Percentiles rank a stretch among this genome's conserved stretches.
Evolutionary conservation across 345 rosid genomes (phyloP).

Genomic region (Diplotaxis tenuifolia): DNA sequence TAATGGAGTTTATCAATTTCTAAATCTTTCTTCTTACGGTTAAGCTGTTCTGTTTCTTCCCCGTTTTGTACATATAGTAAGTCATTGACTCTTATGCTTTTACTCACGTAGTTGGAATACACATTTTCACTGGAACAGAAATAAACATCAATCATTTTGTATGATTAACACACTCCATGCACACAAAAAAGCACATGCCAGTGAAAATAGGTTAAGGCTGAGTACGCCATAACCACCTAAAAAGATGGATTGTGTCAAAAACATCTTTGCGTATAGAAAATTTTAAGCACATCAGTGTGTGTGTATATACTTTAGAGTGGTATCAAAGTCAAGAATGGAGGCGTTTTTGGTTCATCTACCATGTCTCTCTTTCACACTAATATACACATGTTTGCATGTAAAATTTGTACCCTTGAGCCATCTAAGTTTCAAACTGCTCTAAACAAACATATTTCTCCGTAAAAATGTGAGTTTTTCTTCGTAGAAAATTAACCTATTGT

Average conservation of each 20-base stretch:
- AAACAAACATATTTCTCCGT: neutral
- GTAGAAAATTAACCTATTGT: neutral
- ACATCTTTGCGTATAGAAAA: neutral
- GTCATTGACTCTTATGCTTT: neutral
- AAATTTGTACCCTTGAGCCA: neutral
- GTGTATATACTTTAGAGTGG: neutral
- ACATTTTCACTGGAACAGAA: too few relatives aligned
- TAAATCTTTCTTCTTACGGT: neutral
- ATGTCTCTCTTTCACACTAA: neutral
- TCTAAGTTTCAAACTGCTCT: neutral
- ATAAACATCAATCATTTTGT: neutral
- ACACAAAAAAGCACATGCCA: neutral
- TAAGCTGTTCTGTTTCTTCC: neutral
- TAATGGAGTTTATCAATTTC: neutral
- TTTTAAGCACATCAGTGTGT: neutral
- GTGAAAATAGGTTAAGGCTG: neutral
- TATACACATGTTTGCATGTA: neutral
- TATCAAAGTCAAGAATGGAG: neutral
- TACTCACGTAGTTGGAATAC: neutral
- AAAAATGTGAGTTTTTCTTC: too few relatives aligned
- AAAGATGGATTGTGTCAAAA: neutral
- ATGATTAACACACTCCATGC: too few relatives aligned
- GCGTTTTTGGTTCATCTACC: neutral
- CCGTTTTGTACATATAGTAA: neutral
- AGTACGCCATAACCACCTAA: neutral